Evolutionary conservation across 352 stramenopile species (phyloP), one percentile per base, ranked within the genome.

Genomic region (Globisporangium nagaii): DNA sequence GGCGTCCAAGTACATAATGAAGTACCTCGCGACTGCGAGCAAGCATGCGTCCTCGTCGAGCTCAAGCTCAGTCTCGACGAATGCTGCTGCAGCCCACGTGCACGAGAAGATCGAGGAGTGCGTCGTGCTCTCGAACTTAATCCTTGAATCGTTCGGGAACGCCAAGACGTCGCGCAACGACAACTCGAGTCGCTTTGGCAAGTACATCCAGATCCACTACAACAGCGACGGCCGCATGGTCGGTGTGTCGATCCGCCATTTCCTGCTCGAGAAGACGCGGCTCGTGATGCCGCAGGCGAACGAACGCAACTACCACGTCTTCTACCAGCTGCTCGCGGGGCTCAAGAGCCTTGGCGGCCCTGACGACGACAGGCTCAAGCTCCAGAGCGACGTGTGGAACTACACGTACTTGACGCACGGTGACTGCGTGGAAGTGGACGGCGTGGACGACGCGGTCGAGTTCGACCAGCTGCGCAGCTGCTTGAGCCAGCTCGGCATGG

Each of bases 1-100:
- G 61, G 96, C 90, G 3, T 96, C 90, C 37, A 98, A 98, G 68
- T 96, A 97, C 58, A 88, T 92, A 12, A 90, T 91, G 81, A 91
- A 93, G 48, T 90, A 95, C 46, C 71, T 93, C 10, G 81, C 84
- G 4, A 84, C 81, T 1, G 80, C 80, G 3, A 93, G 83, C 56
- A 84, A 86, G 27, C 79, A 85, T 41, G 73, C 61, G 2, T 57
- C 49, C n/a, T n/a, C n/a, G n/a, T n/a, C n/a, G n/a, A n/a, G n/a
- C n/a, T n/a, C 19, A n/a, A 64, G 55, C 30, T 46, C 13, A n/a
- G n/a, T n/a, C n/a, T n/a, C n/a, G n/a, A n/a, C n/a, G 0, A 64
- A 48, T 3, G 54, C 50, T 4, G 43, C 53, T 15, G 47, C 65
- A 13, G 46, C 62, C 4, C 59, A 64, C 19, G 73, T 88, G 5